Base-by-base conservation (phyloP, 1,284 basidiomycete species). In the Moesziomyces antarcticus region DNA sequence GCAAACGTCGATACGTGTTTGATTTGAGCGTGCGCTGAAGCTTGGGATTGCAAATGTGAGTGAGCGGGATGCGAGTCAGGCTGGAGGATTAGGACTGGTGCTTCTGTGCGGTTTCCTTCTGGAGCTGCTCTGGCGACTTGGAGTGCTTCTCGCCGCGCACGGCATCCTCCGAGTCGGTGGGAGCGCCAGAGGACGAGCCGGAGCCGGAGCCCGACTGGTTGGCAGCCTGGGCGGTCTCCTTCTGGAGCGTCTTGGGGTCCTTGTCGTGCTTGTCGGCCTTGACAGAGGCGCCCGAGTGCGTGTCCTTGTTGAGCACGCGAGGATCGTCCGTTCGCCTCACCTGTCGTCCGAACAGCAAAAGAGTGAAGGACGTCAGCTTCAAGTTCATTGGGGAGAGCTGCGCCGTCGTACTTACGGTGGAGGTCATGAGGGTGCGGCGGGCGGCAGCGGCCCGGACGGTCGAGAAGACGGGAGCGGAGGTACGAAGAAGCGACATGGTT, bases 91-190 rank as follows among this genome's bases (percentile, higher is more conserved):
- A 46, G 43, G 37, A 40, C 16, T 73, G 48, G 2, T 58, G 35
- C 46, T 73, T 74, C 5, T 50, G 14, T 24, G 60, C 37, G 24
- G 73, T 76, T 20, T 79, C 69, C 57, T 77, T 73, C 40, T 73
- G 70, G 22, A 79, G 56, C 60, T 79, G 55, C 21, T 73, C 54
- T 5, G 75, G 72, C 14, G 50, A 44, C 37, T 73, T 70, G 45
- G 14, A 14, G 55, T 75, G 65, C 49, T 78, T 79, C 24, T 75
- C 73, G 41, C 56, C 75, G 53, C 76, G 68, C 20, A 78, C 67
- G 7, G 75, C 62, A 25, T 69, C 77, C 50, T 79, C 77, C 0
- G 75, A 77, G 42, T 68, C 33, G 10, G 75, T 75, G 18, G 73
- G 58, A 2, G 24, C 33, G n/a, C 57, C 27, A 25, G 63, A 57